Evolutionary conservation across 805 yeast genomes (phyloP).

Genomic region (Wickerhamomyces sydowiorum): DNA sequence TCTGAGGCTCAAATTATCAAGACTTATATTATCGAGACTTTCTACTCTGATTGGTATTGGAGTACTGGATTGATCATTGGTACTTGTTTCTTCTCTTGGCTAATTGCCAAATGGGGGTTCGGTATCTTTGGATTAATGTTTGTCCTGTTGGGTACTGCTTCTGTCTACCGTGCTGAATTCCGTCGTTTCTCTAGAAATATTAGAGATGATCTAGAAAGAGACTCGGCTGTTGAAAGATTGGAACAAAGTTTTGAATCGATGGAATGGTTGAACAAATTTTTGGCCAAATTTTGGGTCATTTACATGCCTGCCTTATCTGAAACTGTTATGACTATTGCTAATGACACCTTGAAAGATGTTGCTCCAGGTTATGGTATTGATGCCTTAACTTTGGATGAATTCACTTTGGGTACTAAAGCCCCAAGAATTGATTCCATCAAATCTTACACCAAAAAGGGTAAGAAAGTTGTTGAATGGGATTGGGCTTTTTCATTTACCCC

Average conservation of each 20-base stretch:
- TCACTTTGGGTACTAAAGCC: slow-evolving; percentile 76
- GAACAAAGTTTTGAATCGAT: slow-evolving; percentile 65
- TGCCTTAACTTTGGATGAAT: slow-evolving; percentile 64
- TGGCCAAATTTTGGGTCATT: slow-evolving; percentile 81
- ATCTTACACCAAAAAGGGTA: slow-evolving; percentile 66
- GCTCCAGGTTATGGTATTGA: slow-evolving; percentile 85
- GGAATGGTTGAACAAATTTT: slow-evolving; percentile 74
- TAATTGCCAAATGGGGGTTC: slow-evolving; percentile 54
- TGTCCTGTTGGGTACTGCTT: slow-evolving; percentile 53
- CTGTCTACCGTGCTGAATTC: slow-evolving; percentile 67
- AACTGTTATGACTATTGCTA: slow-evolving; percentile 66
- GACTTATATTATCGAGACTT: slow-evolving; percentile 60
- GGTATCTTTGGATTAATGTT: slow-evolving; percentile 59
- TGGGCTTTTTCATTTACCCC: slow-evolving; percentile 82
- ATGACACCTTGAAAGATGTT: slow-evolving; percentile 58
- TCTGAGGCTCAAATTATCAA: slow-evolving; percentile 36
- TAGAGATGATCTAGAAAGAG: slow-evolving; percentile 70
- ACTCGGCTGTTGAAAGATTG: slow-evolving; percentile 54
- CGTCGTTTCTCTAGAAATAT: slow-evolving; percentile 71
- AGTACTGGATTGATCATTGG: slow-evolving; percentile 61
- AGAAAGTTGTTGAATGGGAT: slow-evolving; percentile 71
- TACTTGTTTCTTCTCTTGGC: slow-evolving; percentile 69
- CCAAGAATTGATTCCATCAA: slow-evolving; percentile 69
- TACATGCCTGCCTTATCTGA: slow-evolving; percentile 84
- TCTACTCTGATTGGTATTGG: slow-evolving; percentile 68